These are phyloP conservation scores for Lactuca saligna DNA, from an alignment of 129 eudicot genomes.

Conservation along the genomic window DNA sequence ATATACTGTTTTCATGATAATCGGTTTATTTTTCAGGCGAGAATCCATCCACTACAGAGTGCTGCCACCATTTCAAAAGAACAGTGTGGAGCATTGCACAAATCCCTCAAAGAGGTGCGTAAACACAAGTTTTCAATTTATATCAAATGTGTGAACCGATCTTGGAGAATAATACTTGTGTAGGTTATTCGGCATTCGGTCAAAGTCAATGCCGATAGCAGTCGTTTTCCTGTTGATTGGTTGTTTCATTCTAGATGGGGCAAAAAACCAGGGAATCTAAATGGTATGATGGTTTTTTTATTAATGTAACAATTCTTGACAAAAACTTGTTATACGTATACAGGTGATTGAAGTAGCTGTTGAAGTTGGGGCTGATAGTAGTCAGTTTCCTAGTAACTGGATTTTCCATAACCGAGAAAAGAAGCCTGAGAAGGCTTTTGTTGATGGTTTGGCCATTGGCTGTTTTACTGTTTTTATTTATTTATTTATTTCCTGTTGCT, in stretches of 20 bases:
- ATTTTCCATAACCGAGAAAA: slow-evolving; percentile 94
- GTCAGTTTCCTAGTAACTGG: slow-evolving; percentile 92
- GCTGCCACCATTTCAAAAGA: slow-evolving; percentile 79
- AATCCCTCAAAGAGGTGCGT: slow-evolving; percentile 80
- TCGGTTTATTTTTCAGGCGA: slow-evolving; percentile 50
- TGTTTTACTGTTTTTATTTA: slow-evolving; percentile 27
- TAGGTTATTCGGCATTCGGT: slow-evolving; percentile 79
- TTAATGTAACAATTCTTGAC: slow-evolving; percentile 32
- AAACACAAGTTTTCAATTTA: not conserved
- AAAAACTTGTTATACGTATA: slow-evolving; percentile 38
- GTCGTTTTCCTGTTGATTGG: slow-evolving; percentile 79
- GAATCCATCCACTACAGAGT: slow-evolving; percentile 77
- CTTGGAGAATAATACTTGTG: slow-evolving; percentile 44
- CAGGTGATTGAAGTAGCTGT: slow-evolving; percentile 86
- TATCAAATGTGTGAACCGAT: slow-evolving; percentile 7
- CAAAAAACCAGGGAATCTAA: slow-evolving; percentile 84
- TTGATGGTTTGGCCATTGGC: slow-evolving; percentile 86
- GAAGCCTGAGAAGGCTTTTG: slow-evolving; percentile 90
- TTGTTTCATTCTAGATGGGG: slow-evolving; percentile 98
- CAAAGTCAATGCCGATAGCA: slow-evolving; percentile 83
- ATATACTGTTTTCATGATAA: not conserved
- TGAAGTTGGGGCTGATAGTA: slow-evolving; percentile 96
- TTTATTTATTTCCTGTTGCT: not conserved
- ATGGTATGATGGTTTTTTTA: slow-evolving; percentile 57
- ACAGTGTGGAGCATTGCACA: slow-evolving; percentile 56